Conservation (phyloP, 1,284 basidiomycete species). For the Cutaneotrichosporon sp. region DNA sequence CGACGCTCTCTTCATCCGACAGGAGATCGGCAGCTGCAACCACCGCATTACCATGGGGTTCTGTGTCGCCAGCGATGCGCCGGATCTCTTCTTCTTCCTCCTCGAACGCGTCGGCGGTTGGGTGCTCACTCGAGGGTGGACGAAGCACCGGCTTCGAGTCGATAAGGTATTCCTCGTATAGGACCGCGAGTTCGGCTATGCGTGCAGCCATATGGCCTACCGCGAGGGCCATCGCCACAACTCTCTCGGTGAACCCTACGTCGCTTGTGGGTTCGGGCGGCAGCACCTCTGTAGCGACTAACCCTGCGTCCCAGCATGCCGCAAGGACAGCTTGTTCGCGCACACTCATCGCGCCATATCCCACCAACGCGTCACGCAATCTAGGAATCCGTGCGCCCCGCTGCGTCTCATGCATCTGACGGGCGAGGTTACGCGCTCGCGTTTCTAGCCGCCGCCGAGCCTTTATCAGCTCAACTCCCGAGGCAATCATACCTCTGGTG, state of each 20-base stretch:
- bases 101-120: constrained; percentile 13
- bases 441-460: constrained; percentile 24
- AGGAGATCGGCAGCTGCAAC: background rate
- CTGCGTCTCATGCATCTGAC: constrained; percentile 42
- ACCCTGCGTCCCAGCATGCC: background rate
- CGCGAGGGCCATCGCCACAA: background rate
- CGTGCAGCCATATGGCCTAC: constrained; percentile 1
- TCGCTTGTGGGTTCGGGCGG: background rate
- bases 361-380: constrained; percentile 18
- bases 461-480: constrained; percentile 10
- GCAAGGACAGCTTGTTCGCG: background rate
- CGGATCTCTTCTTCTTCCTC: constrained; percentile 11
- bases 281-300: background rate
- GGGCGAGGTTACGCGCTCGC: constrained; percentile 31
- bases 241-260: background rate
- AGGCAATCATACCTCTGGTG: constrained; percentile 39
- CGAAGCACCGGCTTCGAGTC: constrained; percentile 5
- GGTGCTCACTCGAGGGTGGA: background rate
- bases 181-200: constrained; percentile 3
- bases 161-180: constrained; percentile 13
- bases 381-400: constrained; percentile 26
- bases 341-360: background rate
- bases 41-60: background rate
- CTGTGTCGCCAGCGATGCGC: background rate
- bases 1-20: background rate